Base-by-base conservation (phyloP, 768 basidiomycete genomes). In the Gloeopeniophorella convolvens region DNA sequence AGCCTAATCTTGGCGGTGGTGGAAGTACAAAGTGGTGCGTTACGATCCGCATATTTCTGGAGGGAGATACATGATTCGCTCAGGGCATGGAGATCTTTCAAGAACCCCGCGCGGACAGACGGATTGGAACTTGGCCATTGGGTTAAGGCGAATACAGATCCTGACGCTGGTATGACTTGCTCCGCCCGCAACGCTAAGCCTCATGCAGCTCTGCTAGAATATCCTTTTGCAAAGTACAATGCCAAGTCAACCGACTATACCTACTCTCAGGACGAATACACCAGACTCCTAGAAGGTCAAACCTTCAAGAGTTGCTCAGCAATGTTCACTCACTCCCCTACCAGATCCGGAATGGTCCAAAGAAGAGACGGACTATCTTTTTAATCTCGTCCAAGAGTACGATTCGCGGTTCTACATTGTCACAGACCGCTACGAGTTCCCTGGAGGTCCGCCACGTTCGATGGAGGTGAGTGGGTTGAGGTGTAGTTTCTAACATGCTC, bases 301-400 rank as follows among this genome's bases (percentile, higher is more conserved):
- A n/a, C 30, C 3, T n/a, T 21, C 28, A 32, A 3, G 8, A 31
- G 21, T 13, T n/a, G 16, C 37, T 28, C n/a, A 26, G n/a, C 28
- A 21, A 34, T 34, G 24, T 51, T 15, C 18, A 21, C 43, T 43
- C 18, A 23, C 18, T 12, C 39, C 26, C 20, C 16, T 43, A 31
- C 21, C 47, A 84, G 95, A 94, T 60, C 70, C 70, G 9, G 84
- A 85, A 52, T 98, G 96, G 96, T 78, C 88, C 5, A 86, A 85
- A 59, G 89, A 92, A 58, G 93, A 97, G 66, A 97, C 96, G 0
- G 87, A 91, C 63, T 91, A 97, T 62, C 76, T 99, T 1, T 95
- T 98, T 67, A 70, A 69, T 3, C 66, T 95, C 8, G 82, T 86
- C 8, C 74, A 77, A 42, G 82, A 88, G 44, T 98, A 87, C 58